Conservation (phyloP, 768 basidiomycete species). For the Chalciporus chontae region DNA sequence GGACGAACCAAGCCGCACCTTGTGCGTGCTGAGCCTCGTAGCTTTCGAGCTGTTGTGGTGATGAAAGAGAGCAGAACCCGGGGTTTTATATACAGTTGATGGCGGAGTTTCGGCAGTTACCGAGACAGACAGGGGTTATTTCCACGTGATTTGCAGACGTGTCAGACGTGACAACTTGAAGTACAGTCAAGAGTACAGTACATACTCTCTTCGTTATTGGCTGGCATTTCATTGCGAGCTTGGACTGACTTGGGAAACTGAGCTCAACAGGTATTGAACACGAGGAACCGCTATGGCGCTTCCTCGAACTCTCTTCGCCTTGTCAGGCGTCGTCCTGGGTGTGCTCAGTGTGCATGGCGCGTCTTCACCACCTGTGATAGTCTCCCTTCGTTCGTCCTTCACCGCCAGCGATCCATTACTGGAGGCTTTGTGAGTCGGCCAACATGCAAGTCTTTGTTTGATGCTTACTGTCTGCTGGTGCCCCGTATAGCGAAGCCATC, state of each 20-base stretch:
- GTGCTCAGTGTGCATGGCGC: slow-evolving; percentile 16
- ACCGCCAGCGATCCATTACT: slow-evolving; percentile 24
- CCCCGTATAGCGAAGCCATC: slow-evolving; percentile 68
- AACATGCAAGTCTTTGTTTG: slow-evolving; percentile 16
- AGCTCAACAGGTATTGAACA: not conserved
- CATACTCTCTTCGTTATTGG: not conserved
- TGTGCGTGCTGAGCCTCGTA: slow-evolving; percentile 29
- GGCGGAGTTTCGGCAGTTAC: slow-evolving; percentile 21
- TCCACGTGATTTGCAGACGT: slow-evolving; percentile 22
- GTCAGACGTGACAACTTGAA: slow-evolving; percentile 13
- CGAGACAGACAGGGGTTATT: not conserved
- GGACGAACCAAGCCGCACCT: slow-evolving; percentile 4
- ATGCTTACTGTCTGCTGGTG: slow-evolving; percentile 1
- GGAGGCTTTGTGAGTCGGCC: slow-evolving; percentile 27
- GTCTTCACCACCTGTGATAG: slow-evolving; percentile 28
- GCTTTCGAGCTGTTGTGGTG: slow-evolving; percentile 28
- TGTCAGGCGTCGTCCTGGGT: slow-evolving; percentile 15
- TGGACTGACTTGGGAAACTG: not conserved
- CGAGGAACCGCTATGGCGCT: slow-evolving; percentile 6
- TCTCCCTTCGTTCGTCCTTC: slow-evolving; percentile 30
- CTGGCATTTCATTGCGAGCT: not conserved
- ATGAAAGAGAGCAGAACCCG: not conserved
- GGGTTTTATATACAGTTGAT: slow-evolving; percentile 6
- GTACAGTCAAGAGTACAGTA: not conserved
- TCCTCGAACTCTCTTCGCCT: slow-evolving; percentile 12